These are phyloP conservation scores for Colletotrichum brevisporum DNA, from an alignment of 2,329 filamentous ascomycete species.

Conservation along the genomic window DNA sequence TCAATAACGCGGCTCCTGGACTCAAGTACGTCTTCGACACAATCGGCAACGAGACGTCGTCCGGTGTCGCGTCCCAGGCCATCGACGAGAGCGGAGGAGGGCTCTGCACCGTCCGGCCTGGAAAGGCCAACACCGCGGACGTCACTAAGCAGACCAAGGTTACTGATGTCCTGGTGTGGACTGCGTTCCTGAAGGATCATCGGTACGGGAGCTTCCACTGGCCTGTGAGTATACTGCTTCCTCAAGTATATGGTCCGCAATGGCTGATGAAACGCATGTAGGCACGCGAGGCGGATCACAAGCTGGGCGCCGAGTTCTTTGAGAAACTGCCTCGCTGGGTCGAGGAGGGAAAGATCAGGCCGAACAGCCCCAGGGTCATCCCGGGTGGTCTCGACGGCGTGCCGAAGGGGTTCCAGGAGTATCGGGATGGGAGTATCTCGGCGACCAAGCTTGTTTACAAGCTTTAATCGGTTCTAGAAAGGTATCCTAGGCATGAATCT, in stretches of 20 bases:
- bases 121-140: constrained; percentile 54
- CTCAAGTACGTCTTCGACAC: constrained; percentile 58
- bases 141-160: constrained; percentile 51
- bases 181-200: constrained; percentile 56
- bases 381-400: constrained; percentile 51
- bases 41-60: constrained; percentile 56
- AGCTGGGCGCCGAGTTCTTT: constrained; percentile 53
- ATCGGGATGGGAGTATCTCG: constrained; percentile 55
- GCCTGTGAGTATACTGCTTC: constrained; percentile 48
- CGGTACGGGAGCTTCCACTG: constrained; percentile 52
- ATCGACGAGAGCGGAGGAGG: constrained; percentile 46
- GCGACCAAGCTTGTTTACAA: constrained; percentile 57
- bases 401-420: constrained; percentile 52
- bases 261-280: constrained; percentile 26
- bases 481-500: too few species aligned
- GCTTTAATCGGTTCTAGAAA: constrained; percentile 31
- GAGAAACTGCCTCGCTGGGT: constrained; percentile 53
- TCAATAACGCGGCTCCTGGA: constrained; percentile 49
- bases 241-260: background rate
- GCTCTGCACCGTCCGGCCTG: constrained; percentile 58
- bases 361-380: constrained; percentile 50
- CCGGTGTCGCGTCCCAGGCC: constrained; percentile 49
- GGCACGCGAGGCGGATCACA: constrained; percentile 53
- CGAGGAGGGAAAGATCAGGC: constrained; percentile 51
- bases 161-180: constrained; percentile 59